Evolutionary conservation across 306 rosid genomes (phyloP).

Genomic region (Quercus variabilis): DNA sequence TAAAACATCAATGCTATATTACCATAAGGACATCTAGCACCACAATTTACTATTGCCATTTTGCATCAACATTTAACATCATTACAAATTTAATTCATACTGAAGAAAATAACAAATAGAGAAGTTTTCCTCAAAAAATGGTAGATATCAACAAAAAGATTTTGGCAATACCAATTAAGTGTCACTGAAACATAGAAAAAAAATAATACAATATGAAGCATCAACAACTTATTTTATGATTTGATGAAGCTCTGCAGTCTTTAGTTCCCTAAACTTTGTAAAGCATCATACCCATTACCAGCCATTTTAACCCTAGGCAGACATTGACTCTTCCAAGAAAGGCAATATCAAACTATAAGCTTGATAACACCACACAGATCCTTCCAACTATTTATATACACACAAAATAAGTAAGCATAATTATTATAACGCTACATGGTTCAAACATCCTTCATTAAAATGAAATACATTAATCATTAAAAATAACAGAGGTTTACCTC

Average conservation of each 20-base stretch:
- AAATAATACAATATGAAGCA: neutral
- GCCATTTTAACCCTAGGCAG: neutral
- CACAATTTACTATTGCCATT: neutral
- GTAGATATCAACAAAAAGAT: neutral
- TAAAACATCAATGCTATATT: too few relatives aligned
- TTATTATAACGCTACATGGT: neutral
- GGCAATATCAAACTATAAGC: neutral
- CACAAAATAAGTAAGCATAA: neutral
- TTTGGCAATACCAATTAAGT: neutral
- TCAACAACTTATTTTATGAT: neutral
- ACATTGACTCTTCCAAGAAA: neutral
- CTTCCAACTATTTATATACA: neutral
- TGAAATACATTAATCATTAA: neutral
- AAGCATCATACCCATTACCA: neutral
- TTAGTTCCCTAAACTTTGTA: neutral
- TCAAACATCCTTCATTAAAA: neutral
- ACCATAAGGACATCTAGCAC: too few relatives aligned
- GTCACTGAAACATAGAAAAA: neutral
- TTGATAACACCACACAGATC: neutral
- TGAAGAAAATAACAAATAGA: neutral
- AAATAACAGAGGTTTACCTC: conserved; percentile 25
- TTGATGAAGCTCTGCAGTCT: neutral
- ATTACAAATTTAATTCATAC: neutral
- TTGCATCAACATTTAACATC: neutral
- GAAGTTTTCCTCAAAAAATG: neutral